Percentiles rank a stretch among this genome's conserved stretches.
Evolutionary conservation across 441 rosid species (phyloP).

Genomic region (Gossypium aridum): DNA sequence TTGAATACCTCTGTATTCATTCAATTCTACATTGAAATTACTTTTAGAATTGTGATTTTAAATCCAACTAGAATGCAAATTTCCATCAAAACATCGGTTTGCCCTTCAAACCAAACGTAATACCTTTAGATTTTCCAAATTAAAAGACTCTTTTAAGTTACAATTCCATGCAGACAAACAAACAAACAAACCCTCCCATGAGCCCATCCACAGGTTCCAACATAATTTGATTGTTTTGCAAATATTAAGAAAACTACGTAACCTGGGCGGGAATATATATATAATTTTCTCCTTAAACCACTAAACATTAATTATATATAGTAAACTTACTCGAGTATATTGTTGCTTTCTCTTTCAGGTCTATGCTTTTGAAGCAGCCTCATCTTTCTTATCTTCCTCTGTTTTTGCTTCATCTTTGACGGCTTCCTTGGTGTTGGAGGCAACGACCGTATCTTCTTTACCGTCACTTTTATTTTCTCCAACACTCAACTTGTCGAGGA

Average conservation of each 20-base stretch:
- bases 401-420: conserved; percentile 8
- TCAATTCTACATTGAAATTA: not conserved
- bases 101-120: not conserved
- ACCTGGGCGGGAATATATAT: not conserved
- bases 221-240: not conserved
- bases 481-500: conserved; percentile 45
- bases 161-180: not conserved
- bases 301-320: not conserved
- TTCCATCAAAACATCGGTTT: not conserved
- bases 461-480: conserved; percentile 38
- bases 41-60: not conserved
- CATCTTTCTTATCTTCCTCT: conserved; percentile 31
- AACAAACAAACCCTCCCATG: not conserved
- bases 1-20: too few relatives aligned
- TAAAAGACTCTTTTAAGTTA: not conserved
- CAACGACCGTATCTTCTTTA: conserved; percentile 15
- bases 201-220: not conserved
- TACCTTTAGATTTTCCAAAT: not conserved
- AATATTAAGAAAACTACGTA: not conserved
- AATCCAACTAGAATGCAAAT: not conserved
- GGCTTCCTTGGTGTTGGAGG: conserved; percentile 24
- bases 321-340: not conserved
- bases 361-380: conserved; percentile 5
- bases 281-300: not conserved
- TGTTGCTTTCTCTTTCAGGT: not conserved